Evolutionary conservation across 2,329 filamentous ascomycete genomes (phyloP).

Genomic region (Fusarium tjaetaba): DNA sequence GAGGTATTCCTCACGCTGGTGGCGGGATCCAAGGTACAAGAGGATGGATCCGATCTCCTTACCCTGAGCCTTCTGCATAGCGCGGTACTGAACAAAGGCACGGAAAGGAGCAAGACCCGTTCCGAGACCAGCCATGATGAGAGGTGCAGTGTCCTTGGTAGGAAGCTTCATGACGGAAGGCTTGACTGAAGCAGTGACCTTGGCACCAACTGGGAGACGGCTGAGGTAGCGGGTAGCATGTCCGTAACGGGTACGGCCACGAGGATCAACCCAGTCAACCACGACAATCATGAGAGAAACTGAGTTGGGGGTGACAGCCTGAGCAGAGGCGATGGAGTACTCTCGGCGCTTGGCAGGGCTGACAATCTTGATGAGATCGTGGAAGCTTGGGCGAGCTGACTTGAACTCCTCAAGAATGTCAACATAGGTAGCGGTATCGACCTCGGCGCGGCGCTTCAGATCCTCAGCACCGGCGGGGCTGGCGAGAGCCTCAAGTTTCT

Average conservation of each 20-base stretch:
- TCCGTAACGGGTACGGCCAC: conserved; percentile 88
- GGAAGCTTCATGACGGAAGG: conserved; percentile 99
- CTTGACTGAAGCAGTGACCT: conserved; percentile 93
- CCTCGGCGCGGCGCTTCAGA: conserved; percentile 91
- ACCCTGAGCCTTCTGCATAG: conserved; percentile 97
- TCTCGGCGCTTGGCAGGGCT: conserved; percentile 94
- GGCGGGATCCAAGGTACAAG: conserved; percentile 94
- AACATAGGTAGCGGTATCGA: conserved; percentile 90
- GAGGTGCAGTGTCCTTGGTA: conserved; percentile 82
- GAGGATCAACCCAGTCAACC: conserved; percentile 91
- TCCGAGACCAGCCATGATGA: conserved; percentile 99
- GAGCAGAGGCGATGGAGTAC: conserved; percentile 98
- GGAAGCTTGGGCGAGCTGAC: conserved; percentile 88
- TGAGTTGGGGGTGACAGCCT: conserved; percentile 90
- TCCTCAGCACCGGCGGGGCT: conserved; percentile 84
- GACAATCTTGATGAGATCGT: conserved; percentile 88
- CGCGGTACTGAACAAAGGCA: conserved; percentile 97
- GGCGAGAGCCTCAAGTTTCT: conserved; percentile 79
- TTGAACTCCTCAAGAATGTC: conserved; percentile 90
- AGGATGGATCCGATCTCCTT: conserved; percentile 94
- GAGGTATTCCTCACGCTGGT: conserved; percentile 98
- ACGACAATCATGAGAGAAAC: conserved; percentile 97
- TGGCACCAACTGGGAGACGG: conserved; percentile 75
- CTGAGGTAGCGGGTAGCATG: conserved; percentile 93
- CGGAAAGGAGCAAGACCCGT: conserved; percentile 99